Evolutionary conservation across 106 monocot genomes (phyloP).

Genomic region (Allium sativum): DNA sequence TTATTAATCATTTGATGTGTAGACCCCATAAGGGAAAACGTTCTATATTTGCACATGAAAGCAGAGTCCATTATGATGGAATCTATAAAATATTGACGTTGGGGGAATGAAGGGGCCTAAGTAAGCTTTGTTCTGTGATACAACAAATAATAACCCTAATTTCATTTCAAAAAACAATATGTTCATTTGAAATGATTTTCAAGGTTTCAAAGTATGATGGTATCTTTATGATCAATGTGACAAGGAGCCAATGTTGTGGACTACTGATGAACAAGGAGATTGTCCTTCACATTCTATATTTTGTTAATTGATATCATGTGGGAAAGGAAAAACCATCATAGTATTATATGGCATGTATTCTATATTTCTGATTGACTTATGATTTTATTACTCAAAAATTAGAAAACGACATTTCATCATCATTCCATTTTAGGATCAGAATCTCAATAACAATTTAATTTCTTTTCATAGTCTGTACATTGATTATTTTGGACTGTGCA

Average conservation of each 20-base stretch:
- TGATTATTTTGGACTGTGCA: not conserved
- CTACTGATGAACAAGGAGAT: slow-evolving; percentile 66
- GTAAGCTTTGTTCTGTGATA: no score
- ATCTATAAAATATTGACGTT: slow-evolving; percentile 83
- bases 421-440: not conserved
- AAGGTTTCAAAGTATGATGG: slow-evolving; percentile 63
- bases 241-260: slow-evolving; percentile 71
- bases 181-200: no score
- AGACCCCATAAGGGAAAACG: slow-evolving; percentile 96
- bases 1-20: slow-evolving; percentile 1
- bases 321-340: slow-evolving; percentile 45
- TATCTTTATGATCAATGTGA: slow-evolving; percentile 71
- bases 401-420: not conserved
- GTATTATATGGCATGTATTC: slow-evolving; percentile 48
- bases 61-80: slow-evolving; percentile 88
- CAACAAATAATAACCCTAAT: no score
- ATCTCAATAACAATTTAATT: not conserved
- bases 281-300: slow-evolving; percentile 49
- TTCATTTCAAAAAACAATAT: no score
- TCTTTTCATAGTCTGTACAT: not conserved
- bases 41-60: slow-evolving; percentile 90
- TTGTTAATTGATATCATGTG: slow-evolving; percentile 40
- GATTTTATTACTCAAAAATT: no score
- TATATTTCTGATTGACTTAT: no score
- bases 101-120: slow-evolving; percentile 80